Conservation (phyloP, 179 eudicot genomes). For the Heliamphora pulchella region DNA sequence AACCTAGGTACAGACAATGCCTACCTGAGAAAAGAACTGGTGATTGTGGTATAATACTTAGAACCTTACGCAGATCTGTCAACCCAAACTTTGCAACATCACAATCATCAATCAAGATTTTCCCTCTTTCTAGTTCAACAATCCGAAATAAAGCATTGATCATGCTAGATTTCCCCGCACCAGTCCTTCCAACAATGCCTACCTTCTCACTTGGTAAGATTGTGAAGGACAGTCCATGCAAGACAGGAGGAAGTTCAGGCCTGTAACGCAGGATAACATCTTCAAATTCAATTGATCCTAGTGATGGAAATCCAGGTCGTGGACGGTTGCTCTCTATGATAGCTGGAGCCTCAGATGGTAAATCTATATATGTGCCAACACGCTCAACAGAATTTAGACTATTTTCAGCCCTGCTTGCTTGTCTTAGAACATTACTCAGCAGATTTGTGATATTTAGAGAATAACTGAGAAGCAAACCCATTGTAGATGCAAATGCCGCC, state of each 20-base stretch:
- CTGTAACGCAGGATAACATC: constrained; percentile 53
- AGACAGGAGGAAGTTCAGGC: constrained; percentile 60
- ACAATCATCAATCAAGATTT: constrained; percentile 48
- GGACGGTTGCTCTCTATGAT: constrained; percentile 41
- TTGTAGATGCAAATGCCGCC: constrained; percentile 52
- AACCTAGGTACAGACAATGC: not conserved
- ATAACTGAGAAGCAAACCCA: constrained; percentile 68
- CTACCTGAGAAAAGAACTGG: constrained; percentile 75
- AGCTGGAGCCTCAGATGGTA: constrained; percentile 57
- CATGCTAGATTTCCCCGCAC: constrained; percentile 88
- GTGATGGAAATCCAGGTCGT: constrained; percentile 61
- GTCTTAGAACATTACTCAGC: constrained; percentile 44
- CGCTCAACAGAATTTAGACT: constrained; percentile 70
- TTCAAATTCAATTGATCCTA: constrained; percentile 43
- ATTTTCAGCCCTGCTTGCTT: constrained; percentile 65
- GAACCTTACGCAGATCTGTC: constrained; percentile 55
- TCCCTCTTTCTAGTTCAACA: constrained; percentile 68
- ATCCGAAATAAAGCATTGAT: constrained; percentile 65
- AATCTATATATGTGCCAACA: constrained; percentile 57
- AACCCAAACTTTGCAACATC: constrained; percentile 55
- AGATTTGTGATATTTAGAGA: constrained; percentile 56
- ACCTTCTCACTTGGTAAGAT: constrained; percentile 45
- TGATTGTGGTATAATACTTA: constrained; percentile 66
- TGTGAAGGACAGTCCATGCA: constrained; percentile 45
- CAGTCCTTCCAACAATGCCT: constrained; percentile 73